These are phyloP conservation scores for Aspergillus quadricinctus DNA, from an alignment of 2,329 filamentous ascomycete species.

Conservation along the genomic window DNA sequence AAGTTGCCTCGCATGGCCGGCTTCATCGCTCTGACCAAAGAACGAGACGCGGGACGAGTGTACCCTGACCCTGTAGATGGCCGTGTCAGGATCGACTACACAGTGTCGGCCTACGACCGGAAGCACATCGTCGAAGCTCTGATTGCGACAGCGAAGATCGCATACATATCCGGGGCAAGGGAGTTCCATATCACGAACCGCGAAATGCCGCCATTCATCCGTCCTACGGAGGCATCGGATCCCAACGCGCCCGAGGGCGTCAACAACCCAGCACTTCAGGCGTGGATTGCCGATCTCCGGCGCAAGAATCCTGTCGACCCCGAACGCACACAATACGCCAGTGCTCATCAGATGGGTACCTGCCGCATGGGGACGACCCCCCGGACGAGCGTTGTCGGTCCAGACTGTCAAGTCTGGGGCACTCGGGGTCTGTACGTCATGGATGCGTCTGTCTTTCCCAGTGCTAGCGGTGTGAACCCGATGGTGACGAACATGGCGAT, in stretches of 20 bases:
- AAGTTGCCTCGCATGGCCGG: slow-evolving; percentile 65
- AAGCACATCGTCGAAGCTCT: slow-evolving; percentile 67
- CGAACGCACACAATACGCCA: slow-evolving; percentile 42
- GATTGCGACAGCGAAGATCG: slow-evolving; percentile 68
- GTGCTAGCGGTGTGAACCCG: slow-evolving; percentile 49
- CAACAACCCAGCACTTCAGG: slow-evolving; percentile 52
- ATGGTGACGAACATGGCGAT: slow-evolving; percentile 52
- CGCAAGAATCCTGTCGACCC: slow-evolving; percentile 44
- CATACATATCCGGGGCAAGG: slow-evolving; percentile 71
- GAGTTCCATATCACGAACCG: slow-evolving; percentile 68
- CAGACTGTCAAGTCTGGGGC: slow-evolving; percentile 45
- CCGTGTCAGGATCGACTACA: slow-evolving; percentile 64
- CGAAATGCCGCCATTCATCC: slow-evolving; percentile 61
- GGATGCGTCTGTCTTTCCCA: slow-evolving; percentile 49
- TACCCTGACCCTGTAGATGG: slow-evolving; percentile 67
- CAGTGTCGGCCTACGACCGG: slow-evolving; percentile 66
- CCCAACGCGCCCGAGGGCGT: slow-evolving; percentile 38
- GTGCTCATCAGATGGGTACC: slow-evolving; percentile 50
- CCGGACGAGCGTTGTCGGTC: slow-evolving; percentile 42
- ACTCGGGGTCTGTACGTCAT: slow-evolving; percentile 44
- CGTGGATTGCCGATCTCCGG: slow-evolving; percentile 51
- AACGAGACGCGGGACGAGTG: slow-evolving; percentile 70
- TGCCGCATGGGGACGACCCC: slow-evolving; percentile 45
- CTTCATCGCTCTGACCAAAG: slow-evolving; percentile 70
- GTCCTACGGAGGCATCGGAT: slow-evolving; percentile 28